phyloP scores from a whole-genome alignment of 2,329 filamentous ascomycete genomes.

The Pseudocercospora eumusae region DNA sequence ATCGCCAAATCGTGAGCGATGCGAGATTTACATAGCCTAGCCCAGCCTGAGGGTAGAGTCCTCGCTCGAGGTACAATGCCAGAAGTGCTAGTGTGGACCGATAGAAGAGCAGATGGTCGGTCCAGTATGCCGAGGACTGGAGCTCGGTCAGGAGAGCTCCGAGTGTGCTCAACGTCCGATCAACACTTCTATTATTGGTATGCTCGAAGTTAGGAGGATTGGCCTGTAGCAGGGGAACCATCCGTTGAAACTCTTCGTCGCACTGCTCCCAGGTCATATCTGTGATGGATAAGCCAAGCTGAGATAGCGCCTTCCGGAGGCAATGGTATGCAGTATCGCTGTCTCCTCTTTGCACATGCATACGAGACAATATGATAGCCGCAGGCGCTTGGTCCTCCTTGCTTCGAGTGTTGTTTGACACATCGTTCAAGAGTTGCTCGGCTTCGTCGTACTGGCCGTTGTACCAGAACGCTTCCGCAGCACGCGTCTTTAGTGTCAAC shows the following conservation, averaged over 20 bases:
- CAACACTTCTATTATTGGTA: conserved; percentile 42
- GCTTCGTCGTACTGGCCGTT: conserved; percentile 71
- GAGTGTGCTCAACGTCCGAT: conserved; percentile 61
- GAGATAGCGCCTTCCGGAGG: conserved; percentile 69
- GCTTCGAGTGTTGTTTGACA: conserved; percentile 70
- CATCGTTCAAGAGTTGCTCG: conserved; percentile 65
- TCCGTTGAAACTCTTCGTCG: conserved; percentile 68
- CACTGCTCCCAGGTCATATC: conserved; percentile 72
- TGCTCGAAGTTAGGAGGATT: conserved; percentile 23
- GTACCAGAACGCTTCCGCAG: conserved; percentile 80
- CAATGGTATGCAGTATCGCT: conserved; percentile 67
- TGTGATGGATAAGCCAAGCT: conserved; percentile 67
- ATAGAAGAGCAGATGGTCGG: conserved; percentile 70
- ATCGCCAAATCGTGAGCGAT: conserved; percentile 67
- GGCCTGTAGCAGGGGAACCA: conserved; percentile 31
- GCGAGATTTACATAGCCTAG: conserved; percentile 68
- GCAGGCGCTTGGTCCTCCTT: conserved; percentile 77
- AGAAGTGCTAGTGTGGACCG: conserved; percentile 68
- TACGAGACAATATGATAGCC: conserved; percentile 78
- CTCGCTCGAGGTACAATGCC: conserved; percentile 63
- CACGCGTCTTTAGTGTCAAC: conserved; percentile 72
- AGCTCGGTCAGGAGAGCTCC: conserved; percentile 64
- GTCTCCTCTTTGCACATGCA: conserved; percentile 74
- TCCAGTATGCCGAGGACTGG: conserved; percentile 64
- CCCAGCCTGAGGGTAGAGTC: conserved; percentile 68